Base-by-base conservation (phyloP, 106 monocot genomes). In the Phalaenopsis equestris region DNA sequence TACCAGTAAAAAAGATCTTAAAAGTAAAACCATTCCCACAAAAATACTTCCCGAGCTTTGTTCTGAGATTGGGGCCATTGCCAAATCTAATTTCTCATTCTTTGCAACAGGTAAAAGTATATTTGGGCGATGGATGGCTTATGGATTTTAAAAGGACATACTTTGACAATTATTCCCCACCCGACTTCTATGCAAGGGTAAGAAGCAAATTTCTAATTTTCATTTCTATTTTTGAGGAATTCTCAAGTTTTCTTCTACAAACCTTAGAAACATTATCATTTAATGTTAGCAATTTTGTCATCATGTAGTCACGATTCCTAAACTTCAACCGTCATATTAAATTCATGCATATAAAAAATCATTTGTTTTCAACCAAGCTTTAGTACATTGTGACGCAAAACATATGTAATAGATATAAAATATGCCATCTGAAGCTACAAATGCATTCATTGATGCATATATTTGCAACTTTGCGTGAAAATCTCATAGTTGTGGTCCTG, bases 41-140 rank as follows among this genome's bases (percentile, higher is more conserved):
- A 41, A 39, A 72, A 38, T 0, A 72, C n/a, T 52, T 65, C 21
- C 6, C 24, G 30, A 4, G 41, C 72, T 72, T 72, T 39, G 16
- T 38, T 38, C 39, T 38, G 30, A 41, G 15, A 12, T 4, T 72
- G 64, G 23, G 64, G 5, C 38, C 41, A 72, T 72, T 72, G 39
- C 39, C 72, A 38, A 15, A 72, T 72, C 72, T 38, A 72, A 36
- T 72, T 72, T 41, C 72, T 72, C 12, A 72, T 41, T 30, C 36
- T 52, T 72, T 72, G 10, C 15, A 72, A 41, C 79, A 91, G 90
- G 88, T 91, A 49, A 91, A 88, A 79, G 79, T 91, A 36, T 91
- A 91, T 83, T 84, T 86, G 86, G 91, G 91, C 41, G 88, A 91
- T 81, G 91, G 91, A 72, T 91, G 91, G 91, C 75, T 75, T 38